Evolutionary conservation across 805 yeast genomes (phyloP), one percentile per base, ranked within the genome.

Genomic region (Candida glaebosa): DNA sequence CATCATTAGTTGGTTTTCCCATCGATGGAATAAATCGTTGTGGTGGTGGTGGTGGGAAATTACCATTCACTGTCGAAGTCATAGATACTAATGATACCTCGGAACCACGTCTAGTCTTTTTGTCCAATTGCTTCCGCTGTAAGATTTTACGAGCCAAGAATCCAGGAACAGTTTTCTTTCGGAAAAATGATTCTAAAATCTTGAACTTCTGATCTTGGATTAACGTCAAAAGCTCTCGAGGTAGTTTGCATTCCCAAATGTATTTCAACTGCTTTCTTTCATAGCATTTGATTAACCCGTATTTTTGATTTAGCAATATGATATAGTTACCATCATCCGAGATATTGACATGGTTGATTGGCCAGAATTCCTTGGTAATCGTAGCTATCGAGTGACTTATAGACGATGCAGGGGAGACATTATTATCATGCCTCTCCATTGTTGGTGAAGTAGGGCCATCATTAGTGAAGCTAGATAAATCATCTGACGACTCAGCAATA

Each of bases 311-410:
- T 41, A 83, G 70, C 9, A 83, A 66, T 0, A 82, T 74, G 32
- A 81, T 72, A 34, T 67, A 74, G 43, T 76, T 74, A 1, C 89
- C 88, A 36, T 78, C 75, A 39, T 74, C 72, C 37, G 85, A 75
- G 54, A 81, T 67, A 15, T 72, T 75, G 16, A 78, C 68, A 43
- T 76, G 75, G 9, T 79, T 73, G 0, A 84, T 69, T 1, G 89
- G 90, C 81, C 87, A 76, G 37, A 76, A 66, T 31, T 73, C 71
- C 65, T 54, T 16, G 75, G 37, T 34, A 8, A 16, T n/a, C 8
- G 75, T 20, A 4, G 20, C 6, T 17, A 16, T 4, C 5, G 22
- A 17, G n/a, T 5, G 36, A 5, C 6, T 15, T 14, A 19, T 14
- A 19, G 38, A 22, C n/a, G 26, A 6, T 14, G 14, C 38, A 32